phyloP scores from a whole-genome alignment of 2,329 filamentous ascomycete species.

The Trichophaea hybrida region DNA sequence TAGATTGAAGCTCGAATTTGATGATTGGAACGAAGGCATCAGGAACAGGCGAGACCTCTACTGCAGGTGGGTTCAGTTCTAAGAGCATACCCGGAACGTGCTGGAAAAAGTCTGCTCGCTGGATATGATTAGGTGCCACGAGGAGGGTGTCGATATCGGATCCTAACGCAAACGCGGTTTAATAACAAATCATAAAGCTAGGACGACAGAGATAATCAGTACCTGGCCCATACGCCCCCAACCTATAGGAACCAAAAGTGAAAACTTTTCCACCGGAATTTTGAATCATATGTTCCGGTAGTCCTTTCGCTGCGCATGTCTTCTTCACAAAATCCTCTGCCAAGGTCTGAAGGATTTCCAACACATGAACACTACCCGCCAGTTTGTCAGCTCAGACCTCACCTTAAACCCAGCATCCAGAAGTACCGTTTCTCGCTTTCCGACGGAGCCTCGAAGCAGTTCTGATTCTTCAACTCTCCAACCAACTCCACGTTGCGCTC shows the following conservation, averaged over 20 bases:
- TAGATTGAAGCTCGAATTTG: constrained; percentile 79
- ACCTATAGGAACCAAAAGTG: constrained; percentile 86
- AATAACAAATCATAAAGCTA: background rate
- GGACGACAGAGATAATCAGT: constrained; percentile 9
- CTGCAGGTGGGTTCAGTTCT: constrained; percentile 58
- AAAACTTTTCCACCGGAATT: constrained; percentile 84
- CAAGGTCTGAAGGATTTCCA: constrained; percentile 62
- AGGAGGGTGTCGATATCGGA: constrained; percentile 97
- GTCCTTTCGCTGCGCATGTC: constrained; percentile 58
- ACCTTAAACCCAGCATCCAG: background rate
- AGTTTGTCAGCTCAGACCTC: constrained; percentile 5
- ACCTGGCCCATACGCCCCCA: constrained; percentile 82
- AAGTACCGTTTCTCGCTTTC: constrained; percentile 69
- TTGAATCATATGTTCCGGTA: constrained; percentile 63
- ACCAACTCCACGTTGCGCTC: constrained; percentile 65
- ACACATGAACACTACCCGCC: constrained; percentile 48
- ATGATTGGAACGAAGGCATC: constrained; percentile 95
- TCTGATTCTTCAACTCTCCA: constrained; percentile 70
- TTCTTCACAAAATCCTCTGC: constrained; percentile 75
- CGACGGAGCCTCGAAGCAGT: constrained; percentile 74
- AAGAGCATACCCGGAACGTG: constrained; percentile 69
- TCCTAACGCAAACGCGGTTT: constrained; percentile 37
- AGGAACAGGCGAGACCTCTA: constrained; percentile 69
- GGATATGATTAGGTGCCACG: constrained; percentile 78
- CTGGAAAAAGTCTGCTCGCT: constrained; percentile 80